Evolutionary conservation across 1,284 basidiomycete genomes (phyloP).

Genomic region (Austroboletus niveus): DNA sequence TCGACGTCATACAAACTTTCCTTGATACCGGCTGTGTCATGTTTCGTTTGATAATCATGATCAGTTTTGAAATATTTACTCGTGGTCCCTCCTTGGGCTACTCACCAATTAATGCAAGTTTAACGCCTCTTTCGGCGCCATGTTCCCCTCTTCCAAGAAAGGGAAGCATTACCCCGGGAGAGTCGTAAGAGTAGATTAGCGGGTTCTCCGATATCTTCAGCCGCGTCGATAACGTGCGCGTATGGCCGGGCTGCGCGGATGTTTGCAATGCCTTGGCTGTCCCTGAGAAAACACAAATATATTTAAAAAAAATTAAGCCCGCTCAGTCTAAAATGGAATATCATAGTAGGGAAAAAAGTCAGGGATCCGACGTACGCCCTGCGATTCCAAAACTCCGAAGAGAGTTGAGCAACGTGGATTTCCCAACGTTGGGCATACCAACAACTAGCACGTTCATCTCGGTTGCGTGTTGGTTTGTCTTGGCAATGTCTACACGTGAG

Average conservation of each 20-base stretch:
- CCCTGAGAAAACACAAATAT: slow-evolving; percentile 27
- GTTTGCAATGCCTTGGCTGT: slow-evolving; percentile 88
- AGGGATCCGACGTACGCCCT: slow-evolving; percentile 60
- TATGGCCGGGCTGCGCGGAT: slow-evolving; percentile 87
- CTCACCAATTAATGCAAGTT: slow-evolving; percentile 89
- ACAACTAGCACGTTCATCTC: slow-evolving; percentile 88
- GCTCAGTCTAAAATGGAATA: slow-evolving; percentile 1
- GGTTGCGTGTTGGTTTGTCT: slow-evolving; percentile 60
- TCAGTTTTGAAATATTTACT: not conserved
- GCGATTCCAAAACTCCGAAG: slow-evolving; percentile 86
- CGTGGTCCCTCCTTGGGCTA: not conserved
- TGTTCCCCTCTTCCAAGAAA: slow-evolving; percentile 84
- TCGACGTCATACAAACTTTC: slow-evolving; percentile 89
- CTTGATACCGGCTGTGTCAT: slow-evolving; percentile 83
- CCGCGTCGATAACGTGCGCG: slow-evolving; percentile 79
- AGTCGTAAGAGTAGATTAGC: slow-evolving; percentile 91
- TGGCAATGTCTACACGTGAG: slow-evolving; percentile 58
- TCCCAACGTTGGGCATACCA: slow-evolving; percentile 99
- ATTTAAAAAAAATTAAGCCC: not conserved
- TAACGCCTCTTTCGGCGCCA: slow-evolving; percentile 89
- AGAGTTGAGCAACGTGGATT: slow-evolving; percentile 91
- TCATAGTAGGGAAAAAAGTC: not conserved
- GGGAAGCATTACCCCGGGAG: slow-evolving; percentile 96
- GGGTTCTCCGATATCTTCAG: slow-evolving; percentile 79
- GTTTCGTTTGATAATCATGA: slow-evolving; percentile 8